These are phyloP conservation scores for Mycocentrospora acerina DNA, from an alignment of 2,329 filamentous ascomycete species.

Conservation along the genomic window DNA sequence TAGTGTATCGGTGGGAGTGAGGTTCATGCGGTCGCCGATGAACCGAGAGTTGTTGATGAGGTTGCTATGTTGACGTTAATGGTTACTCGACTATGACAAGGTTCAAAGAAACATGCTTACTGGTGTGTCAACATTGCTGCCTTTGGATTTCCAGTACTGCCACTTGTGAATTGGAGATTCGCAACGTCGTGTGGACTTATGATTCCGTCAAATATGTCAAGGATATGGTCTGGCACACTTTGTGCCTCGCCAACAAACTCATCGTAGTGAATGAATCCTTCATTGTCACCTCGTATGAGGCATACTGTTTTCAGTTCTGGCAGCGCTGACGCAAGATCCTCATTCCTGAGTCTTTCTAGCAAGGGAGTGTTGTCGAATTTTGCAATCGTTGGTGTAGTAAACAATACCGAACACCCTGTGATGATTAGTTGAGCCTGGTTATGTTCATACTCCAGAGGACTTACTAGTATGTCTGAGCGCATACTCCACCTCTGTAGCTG, in stretches of 20 bases:
- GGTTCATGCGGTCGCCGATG: conserved; percentile 69
- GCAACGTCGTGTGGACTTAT: conserved; percentile 38
- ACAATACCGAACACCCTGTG: conserved; percentile 70
- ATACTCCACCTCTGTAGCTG: conserved; percentile 69
- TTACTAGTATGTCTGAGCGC: conserved; percentile 69
- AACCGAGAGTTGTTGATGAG: conserved; percentile 45
- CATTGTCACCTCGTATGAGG: conserved; percentile 33
- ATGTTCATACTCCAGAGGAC: conserved; percentile 15
- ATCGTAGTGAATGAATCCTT: conserved; percentile 61
- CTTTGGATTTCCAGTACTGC: conserved; percentile 42
- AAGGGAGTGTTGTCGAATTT: conserved; percentile 64
- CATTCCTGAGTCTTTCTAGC: conserved; percentile 43
- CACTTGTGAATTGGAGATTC: conserved; percentile 43
- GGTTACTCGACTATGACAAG: not conserved
- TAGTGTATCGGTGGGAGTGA: conserved; percentile 65
- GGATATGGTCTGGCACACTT: conserved; percentile 33
- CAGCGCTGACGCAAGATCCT: conserved; percentile 17
- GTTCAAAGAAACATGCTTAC: conserved; percentile 16
- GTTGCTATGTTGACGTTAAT: conserved; percentile 22
- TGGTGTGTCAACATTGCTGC: conserved; percentile 44
- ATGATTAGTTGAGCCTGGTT: conserved; percentile 2
- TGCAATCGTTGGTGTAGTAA: conserved; percentile 70
- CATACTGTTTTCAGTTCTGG: conserved; percentile 36
- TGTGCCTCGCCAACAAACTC: conserved; percentile 51
- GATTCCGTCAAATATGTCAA: conserved; percentile 39